phyloP scores from a whole-genome alignment of 1,284 basidiomycete genomes.

The Sutorius eximius region DNA sequence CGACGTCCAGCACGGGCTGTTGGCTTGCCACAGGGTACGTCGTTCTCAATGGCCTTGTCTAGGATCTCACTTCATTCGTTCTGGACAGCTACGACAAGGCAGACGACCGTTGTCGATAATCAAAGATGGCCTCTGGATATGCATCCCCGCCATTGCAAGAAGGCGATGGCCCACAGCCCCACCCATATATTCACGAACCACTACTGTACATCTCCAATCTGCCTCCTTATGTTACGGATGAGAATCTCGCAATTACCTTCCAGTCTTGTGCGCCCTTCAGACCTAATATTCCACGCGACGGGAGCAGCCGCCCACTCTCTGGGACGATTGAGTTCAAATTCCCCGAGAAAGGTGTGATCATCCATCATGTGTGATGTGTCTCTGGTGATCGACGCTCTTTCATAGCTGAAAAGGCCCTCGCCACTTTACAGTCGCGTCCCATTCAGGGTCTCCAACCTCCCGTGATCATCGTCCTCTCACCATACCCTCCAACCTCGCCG shows the following conservation, averaged over 20 bases:
- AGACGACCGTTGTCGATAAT: slow-evolving; percentile 30
- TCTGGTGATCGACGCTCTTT: slow-evolving; percentile 9
- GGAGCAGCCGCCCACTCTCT: slow-evolving; percentile 47
- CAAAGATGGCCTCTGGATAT: slow-evolving; percentile 41
- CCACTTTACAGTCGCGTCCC: slow-evolving; percentile 74
- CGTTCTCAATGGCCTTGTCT: not conserved
- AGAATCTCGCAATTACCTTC: slow-evolving; percentile 69
- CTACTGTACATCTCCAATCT: slow-evolving; percentile 74
- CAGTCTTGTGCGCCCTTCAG: slow-evolving; percentile 74
- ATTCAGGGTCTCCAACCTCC: slow-evolving; percentile 57
- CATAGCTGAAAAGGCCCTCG: slow-evolving; percentile 84
- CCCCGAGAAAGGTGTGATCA: slow-evolving; percentile 66
- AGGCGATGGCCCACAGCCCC: slow-evolving; percentile 39
- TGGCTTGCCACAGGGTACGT: slow-evolving; percentile 31
- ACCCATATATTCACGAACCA: slow-evolving; percentile 80
- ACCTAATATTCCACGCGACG: slow-evolving; percentile 69
- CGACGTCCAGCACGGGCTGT: slow-evolving; percentile 34
- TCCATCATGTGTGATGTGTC: slow-evolving; percentile 9
- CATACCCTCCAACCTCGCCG: slow-evolving; percentile 70
- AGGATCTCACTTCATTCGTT: not conserved
- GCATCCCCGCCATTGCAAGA: slow-evolving; percentile 35
- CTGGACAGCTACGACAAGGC: slow-evolving; percentile 10
- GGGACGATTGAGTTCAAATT: slow-evolving; percentile 79
- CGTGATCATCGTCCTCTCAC: slow-evolving; percentile 65
- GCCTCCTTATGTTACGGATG: slow-evolving; percentile 68